phyloP scores from a whole-genome alignment of 148 eudicot genomes.

The Camellia granthamiana region DNA sequence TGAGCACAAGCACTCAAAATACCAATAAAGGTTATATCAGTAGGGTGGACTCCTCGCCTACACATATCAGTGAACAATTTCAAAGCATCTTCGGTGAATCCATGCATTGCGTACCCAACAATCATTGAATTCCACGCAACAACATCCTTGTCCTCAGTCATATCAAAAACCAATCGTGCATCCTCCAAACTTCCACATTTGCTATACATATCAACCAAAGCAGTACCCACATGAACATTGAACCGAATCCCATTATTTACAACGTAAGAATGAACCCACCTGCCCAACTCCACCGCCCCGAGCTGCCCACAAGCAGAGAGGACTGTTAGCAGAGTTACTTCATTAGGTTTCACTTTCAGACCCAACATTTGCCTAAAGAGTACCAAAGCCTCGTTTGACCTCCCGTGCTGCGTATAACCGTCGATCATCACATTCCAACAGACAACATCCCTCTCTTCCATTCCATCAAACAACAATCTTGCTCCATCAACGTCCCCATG shows the following conservation, averaged over 20 bases:
- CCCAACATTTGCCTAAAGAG: conserved; percentile 66
- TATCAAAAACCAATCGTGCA: conserved; percentile 61
- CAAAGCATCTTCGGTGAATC: conserved; percentile 59
- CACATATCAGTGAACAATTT: conserved; percentile 48
- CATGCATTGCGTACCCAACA: conserved; percentile 76
- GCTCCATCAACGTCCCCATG: conserved; percentile 60
- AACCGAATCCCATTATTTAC: conserved; percentile 30
- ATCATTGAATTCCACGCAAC: conserved; percentile 87
- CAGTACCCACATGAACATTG: conserved; percentile 59
- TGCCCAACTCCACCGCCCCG: conserved; percentile 73
- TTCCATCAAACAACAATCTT: conserved; percentile 55
- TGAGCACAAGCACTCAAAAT: conserved; percentile 82
- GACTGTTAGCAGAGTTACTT: conserved; percentile 57
- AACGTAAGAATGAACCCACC: conserved; percentile 81
- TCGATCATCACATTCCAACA: conserved; percentile 97
- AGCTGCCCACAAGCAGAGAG: conserved; percentile 85
- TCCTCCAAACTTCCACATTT: conserved; percentile 85
- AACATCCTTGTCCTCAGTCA: conserved; percentile 57
- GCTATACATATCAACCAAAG: conserved; percentile 86
- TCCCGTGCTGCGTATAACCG: conserved; percentile 69
- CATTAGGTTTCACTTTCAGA: conserved; percentile 46
- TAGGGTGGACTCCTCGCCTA: conserved; percentile 42
- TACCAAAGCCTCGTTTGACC: conserved; percentile 55
- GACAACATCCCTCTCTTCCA: conserved; percentile 73
- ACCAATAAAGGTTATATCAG: conserved; percentile 80